Base-by-base conservation (phyloP, 495 filamentous ascomycete species). In the Elasticomyces elasticus region DNA sequence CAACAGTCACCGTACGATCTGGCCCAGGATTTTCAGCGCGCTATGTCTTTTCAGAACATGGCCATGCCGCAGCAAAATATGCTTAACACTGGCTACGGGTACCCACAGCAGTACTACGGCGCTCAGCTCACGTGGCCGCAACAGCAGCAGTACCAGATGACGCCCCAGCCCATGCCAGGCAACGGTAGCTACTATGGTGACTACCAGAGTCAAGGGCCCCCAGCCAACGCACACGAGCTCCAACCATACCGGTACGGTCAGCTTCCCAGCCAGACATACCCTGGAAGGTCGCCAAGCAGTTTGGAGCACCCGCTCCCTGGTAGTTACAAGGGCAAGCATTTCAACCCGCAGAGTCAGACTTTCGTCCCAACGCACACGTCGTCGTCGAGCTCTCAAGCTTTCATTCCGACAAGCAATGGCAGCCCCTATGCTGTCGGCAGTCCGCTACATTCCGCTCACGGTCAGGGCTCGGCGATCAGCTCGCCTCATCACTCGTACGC, bases 311-410 rank as follows among this genome's bases (percentile, higher is more conserved):
- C 85, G 26, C 77, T 94, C 38, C 86, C 87, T 13, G 87, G 85
- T 17, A 88, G 83, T 68, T 94, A 84, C 67, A 85, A 81, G 63
- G 75, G 88, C 22, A 84, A 87, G 62, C 78, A 84, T 20, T 95
- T 96, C 74, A 95, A 96, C 61, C 90, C 90, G 0, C 89, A 94
- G 67, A 95, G 86, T 11, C 85, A 89, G 55, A 81, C 87, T 1
- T 96, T 96, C 63, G 78, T 95, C 38, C 90, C 90, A n/a, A 26
- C 35, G 17, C 50, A 61, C 23, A 4, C 35, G 35, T 40, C 35
- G 12, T 40, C 35, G 35, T 40, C 23, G 31, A 51, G 19, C 20
- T 75, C 76, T 20, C 28, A 31, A 20, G 46, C 52, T 12, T 47
- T 54, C 24, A 31, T 31, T 26, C 59, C 59, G 5, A 27, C 13